Percentiles rank a stretch among this genome's conserved stretches.
Conservation (phyloP, 1,139 yeast genomes). For the Pichia sp. region DNA sequence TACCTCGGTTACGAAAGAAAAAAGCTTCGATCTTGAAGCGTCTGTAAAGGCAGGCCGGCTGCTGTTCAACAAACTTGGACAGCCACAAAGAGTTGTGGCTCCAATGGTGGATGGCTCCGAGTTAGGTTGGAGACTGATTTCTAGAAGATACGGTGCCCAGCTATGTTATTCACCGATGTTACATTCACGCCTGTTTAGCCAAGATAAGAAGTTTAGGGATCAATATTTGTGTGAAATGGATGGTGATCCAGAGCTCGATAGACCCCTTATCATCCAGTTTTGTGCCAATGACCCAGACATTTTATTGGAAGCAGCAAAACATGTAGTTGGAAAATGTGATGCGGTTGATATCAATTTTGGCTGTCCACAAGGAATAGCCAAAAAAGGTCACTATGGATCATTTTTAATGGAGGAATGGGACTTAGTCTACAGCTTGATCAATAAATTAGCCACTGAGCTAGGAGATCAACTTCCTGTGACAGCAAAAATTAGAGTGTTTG, state of each 20-base stretch:
- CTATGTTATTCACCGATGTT: slow-evolving; percentile 96
- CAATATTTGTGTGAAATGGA: slow-evolving; percentile 75
- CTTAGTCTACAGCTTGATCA: slow-evolving; percentile 65
- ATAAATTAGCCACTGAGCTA: slow-evolving; percentile 65
- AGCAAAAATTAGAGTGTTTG: slow-evolving; percentile 89
- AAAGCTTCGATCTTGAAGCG: slow-evolving; percentile 21
- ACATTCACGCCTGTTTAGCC: slow-evolving; percentile 87
- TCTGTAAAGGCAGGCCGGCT: slow-evolving; percentile 51
- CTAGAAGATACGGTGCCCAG: slow-evolving; percentile 87
- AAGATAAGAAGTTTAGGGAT: slow-evolving; percentile 71
- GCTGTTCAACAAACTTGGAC: slow-evolving; percentile 63
- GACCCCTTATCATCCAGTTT: slow-evolving; percentile 89
- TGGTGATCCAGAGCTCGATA: slow-evolving; percentile 61
- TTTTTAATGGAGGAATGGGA: slow-evolving; percentile 98
- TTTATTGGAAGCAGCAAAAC: slow-evolving; percentile 71
- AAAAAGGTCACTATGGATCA: slow-evolving; percentile 91
- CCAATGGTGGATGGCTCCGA: slow-evolving; percentile 99
- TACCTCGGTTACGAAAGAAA: neutral
- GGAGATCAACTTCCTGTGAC: slow-evolving; percentile 71
- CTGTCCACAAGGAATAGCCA: slow-evolving; percentile 97
- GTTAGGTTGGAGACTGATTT: slow-evolving; percentile 88
- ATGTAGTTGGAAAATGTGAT: slow-evolving; percentile 82
- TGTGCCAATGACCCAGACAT: slow-evolving; percentile 94
- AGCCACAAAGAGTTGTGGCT: slow-evolving; percentile 83
- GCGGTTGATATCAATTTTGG: slow-evolving; percentile 95